Evolutionary conservation across 1,284 basidiomycete species (phyloP).

Genomic region (Sutorius eximius): DNA sequence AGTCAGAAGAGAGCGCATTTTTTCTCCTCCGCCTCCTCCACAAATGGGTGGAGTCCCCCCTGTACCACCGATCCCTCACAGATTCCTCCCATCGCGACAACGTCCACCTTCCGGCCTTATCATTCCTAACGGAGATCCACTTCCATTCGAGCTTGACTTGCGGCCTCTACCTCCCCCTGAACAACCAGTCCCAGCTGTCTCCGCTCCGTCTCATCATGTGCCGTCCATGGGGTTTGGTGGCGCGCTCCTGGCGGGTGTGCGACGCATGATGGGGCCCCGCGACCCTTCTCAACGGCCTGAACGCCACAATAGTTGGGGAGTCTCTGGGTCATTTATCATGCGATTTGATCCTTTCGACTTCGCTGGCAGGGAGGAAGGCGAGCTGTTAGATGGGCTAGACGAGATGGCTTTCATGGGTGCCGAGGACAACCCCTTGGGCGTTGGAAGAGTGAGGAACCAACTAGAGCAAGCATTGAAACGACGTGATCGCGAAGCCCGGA

Average conservation of each 20-base stretch:
- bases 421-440: conserved; percentile 11
- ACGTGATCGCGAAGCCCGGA: conserved; percentile 4
- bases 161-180: conserved; percentile 17
- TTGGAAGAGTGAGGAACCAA: conserved; percentile 17
- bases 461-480: conserved; percentile 25
- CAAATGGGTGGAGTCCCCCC: conserved; percentile 38
- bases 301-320: conserved; percentile 26
- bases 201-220: conserved; percentile 52
- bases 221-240: conserved; percentile 67
- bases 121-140: conserved; percentile 42
- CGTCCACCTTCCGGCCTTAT: conserved; percentile 36
- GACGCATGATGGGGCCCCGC: conserved; percentile 33
- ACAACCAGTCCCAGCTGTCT: conserved; percentile 31
- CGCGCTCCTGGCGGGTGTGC: conserved; percentile 52
- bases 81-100: conserved; percentile 28
- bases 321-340: conserved; percentile 34
- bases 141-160: conserved; percentile 44
- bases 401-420: conserved; percentile 21
- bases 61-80: conserved; percentile 39
- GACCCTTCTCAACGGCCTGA: conserved; percentile 12
- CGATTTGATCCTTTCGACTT: conserved; percentile 31
- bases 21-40: conserved; percentile 48
- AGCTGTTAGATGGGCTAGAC: conserved; percentile 12
- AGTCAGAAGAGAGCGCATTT: conserved; percentile 29
- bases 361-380: conserved; percentile 10